These are phyloP conservation scores for Zymoseptoria pseudotritici DNA, from an alignment of 2,329 filamentous ascomycete genomes.

Conservation along the genomic window DNA sequence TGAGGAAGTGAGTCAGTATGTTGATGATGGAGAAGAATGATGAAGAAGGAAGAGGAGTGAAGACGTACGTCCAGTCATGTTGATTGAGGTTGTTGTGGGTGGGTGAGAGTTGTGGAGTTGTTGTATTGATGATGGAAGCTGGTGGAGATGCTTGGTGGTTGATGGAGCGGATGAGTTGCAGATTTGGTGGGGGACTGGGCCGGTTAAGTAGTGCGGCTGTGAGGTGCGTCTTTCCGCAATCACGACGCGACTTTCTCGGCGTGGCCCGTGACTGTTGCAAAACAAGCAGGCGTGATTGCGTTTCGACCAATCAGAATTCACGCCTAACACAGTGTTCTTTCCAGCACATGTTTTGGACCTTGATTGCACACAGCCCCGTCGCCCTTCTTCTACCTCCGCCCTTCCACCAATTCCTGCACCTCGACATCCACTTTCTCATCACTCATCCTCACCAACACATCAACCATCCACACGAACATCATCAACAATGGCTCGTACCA, in stretches of 20 bases:
- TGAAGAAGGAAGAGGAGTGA: constrained; percentile 5
- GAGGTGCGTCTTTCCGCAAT: not conserved
- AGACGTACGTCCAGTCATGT: constrained; percentile 46
- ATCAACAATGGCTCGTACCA: constrained; percentile 46
- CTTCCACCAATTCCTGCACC: constrained; percentile 3
- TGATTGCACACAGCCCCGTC: constrained; percentile 3
- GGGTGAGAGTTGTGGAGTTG: constrained; percentile 12
- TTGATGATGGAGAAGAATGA: constrained; percentile 7
- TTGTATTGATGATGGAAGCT: constrained; percentile 21
- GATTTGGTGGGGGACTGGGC: constrained; percentile 12
- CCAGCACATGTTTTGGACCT: not conserved
- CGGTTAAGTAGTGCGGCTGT: constrained; percentile 5
- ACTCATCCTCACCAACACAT: constrained; percentile 14
- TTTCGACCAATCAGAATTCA: constrained; percentile 1
- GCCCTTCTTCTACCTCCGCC: constrained; percentile 14
- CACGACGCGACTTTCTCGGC: not conserved
- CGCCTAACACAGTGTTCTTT: not conserved
- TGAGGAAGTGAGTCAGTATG: constrained; percentile 24
- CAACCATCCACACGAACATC: constrained; percentile 29
- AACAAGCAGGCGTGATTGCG: not conserved
- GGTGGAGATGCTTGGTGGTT: constrained; percentile 18
- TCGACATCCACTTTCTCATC: constrained; percentile 13
- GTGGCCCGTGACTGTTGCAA: not conserved
- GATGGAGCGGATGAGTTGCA: constrained; percentile 18
- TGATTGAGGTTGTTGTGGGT: constrained; percentile 30